Percentiles rank a stretch among this genome's conserved stretches.
Conservation (phyloP, 805 yeast species). For the Candida methanosorbosa region DNA sequence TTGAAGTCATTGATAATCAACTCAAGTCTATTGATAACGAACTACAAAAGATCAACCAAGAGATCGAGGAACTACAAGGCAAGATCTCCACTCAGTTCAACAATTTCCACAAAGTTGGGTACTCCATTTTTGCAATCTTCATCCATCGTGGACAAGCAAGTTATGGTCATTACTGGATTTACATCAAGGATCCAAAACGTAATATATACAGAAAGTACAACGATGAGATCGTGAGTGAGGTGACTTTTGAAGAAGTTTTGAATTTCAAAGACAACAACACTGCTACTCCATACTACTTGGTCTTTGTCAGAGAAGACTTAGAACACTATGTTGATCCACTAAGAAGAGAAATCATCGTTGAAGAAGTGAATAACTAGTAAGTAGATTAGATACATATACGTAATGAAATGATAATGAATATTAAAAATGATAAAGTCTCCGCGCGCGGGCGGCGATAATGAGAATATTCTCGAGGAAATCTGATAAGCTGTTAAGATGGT, state of each 20-base stretch:
- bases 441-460: too few relatives aligned
- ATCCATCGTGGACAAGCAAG: constrained; percentile 95
- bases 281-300: constrained; percentile 92
- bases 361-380: neutral
- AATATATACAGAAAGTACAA: constrained; percentile 81
- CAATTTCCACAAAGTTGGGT: constrained; percentile 55
- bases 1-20: constrained; percentile 38
- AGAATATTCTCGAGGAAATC: too few relatives aligned
- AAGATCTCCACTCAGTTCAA: constrained; percentile 54
- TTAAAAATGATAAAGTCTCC: neutral
- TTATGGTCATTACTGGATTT: constrained; percentile 96
- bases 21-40: constrained; percentile 39
- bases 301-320: constrained; percentile 62
- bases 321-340: constrained; percentile 57
- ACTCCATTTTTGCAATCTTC: constrained; percentile 82
- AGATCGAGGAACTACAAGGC: constrained; percentile 35
- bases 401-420: too few relatives aligned
- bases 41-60: constrained; percentile 26
- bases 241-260: constrained; percentile 54
- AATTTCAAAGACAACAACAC: constrained; percentile 61
- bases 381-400: too few relatives aligned
- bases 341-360: constrained; percentile 32
- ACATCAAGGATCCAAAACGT: constrained; percentile 67
- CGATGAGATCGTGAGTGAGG: constrained; percentile 91
- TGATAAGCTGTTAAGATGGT: too few relatives aligned